Conservation (phyloP, 2,329 filamentous ascomycete species). For the Metarhizium sp. region DNA sequence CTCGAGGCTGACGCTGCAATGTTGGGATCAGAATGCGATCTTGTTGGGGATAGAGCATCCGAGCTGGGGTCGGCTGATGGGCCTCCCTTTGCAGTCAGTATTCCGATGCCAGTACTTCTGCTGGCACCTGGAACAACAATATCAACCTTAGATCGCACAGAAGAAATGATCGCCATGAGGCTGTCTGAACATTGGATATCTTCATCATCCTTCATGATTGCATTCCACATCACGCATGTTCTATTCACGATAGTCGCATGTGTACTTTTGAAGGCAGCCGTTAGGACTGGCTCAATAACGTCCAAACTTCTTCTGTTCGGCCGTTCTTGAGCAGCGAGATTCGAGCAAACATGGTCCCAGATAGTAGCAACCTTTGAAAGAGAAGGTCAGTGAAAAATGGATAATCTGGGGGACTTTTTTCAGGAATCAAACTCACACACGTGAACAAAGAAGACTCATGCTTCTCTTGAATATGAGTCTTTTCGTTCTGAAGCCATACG, state of each 20-base stretch:
- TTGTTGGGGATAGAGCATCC: slow-evolving; percentile 20
- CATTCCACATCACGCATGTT: slow-evolving; percentile 55
- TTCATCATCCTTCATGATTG: slow-evolving; percentile 51
- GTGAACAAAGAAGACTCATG: slow-evolving; percentile 25
- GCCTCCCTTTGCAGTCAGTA: slow-evolving; percentile 34
- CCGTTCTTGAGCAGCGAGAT: slow-evolving; percentile 25
- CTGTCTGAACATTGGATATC: slow-evolving; percentile 53
- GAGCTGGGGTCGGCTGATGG: slow-evolving; percentile 37
- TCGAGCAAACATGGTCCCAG: slow-evolving; percentile 39
- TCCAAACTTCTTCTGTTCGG: slow-evolving; percentile 36
- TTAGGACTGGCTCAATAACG: slow-evolving; percentile 44
- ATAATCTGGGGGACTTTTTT: not conserved
- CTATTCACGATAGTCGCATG: slow-evolving; percentile 44
- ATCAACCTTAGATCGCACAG: slow-evolving; percentile 45
- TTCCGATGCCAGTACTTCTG: slow-evolving; percentile 26
- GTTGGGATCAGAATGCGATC: slow-evolving; percentile 16
- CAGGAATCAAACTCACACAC: slow-evolving; percentile 27
- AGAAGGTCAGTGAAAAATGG: slow-evolving; percentile 16
- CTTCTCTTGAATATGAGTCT: slow-evolving; percentile 31
- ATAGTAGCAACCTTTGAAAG: slow-evolving; percentile 14
- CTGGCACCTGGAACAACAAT: slow-evolving; percentile 36
- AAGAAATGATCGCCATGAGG: slow-evolving; percentile 53
- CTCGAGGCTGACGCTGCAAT: slow-evolving; percentile 7
- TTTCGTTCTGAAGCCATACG: slow-evolving; percentile 54
- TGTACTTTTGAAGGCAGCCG: slow-evolving; percentile 48